Percentiles rank a stretch among this genome's conserved stretches.
These are phyloP conservation scores for Nematodospora anomalae DNA, from an alignment of 1,139 yeast species.

Conservation along the genomic window DNA sequence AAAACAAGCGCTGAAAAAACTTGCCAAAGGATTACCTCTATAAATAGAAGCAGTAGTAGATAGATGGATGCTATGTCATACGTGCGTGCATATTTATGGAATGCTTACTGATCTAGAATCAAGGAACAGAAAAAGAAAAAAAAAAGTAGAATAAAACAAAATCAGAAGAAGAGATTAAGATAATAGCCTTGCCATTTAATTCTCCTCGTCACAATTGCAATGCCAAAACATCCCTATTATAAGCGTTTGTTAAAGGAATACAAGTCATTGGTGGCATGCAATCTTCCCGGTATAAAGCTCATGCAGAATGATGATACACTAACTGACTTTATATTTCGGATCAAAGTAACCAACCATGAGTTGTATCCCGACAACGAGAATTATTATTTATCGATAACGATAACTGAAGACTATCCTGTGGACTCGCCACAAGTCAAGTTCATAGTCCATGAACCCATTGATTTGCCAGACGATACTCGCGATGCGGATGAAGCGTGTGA, in stretches of 20 bases:
- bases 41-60: background rate
- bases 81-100: too few relatives aligned
- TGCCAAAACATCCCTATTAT: slow-evolving; percentile 30
- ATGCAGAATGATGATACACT: slow-evolving; percentile 25
- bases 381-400: slow-evolving; percentile 35
- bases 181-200: background rate
- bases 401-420: slow-evolving; percentile 58
- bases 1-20: background rate
- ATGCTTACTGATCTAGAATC: too few relatives aligned
- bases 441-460: slow-evolving; percentile 22
- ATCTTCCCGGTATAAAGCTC: slow-evolving; percentile 31
- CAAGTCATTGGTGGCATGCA: slow-evolving; percentile 21
- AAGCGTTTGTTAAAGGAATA: slow-evolving; percentile 47
- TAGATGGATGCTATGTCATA: too few relatives aligned
- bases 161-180: background rate
- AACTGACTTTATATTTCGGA: slow-evolving; percentile 24
- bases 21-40: background rate
- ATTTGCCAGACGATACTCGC: slow-evolving; percentile 10
- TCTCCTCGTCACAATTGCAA: background rate
- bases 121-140: too few relatives aligned
- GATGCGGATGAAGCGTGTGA: slow-evolving; percentile 18
- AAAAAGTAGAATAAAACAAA: slow-evolving; percentile 1
- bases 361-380: slow-evolving; percentile 36
- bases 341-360: slow-evolving; percentile 22
- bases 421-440: slow-evolving; percentile 64